These are phyloP conservation scores for Nitzschia sp. DNA, from an alignment of 108 stramenopile species.

Conservation along the genomic window DNA sequence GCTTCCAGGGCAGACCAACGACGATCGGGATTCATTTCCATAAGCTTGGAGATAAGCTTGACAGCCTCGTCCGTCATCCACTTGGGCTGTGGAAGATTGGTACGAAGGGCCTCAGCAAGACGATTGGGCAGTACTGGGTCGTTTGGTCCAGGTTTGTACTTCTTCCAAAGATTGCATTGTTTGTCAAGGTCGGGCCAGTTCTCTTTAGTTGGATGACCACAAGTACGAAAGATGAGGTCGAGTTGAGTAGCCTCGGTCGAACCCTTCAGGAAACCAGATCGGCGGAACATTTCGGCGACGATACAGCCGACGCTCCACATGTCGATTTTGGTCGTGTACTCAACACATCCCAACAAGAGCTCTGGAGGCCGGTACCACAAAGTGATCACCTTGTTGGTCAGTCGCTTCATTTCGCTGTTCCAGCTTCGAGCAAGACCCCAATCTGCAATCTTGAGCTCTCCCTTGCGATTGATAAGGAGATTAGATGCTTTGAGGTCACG, in stretches of 20 bases:
- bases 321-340: conserved; percentile 91
- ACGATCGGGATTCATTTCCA: conserved; percentile 71
- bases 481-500: conserved; percentile 95
- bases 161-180: conserved; percentile 78
- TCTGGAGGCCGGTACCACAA: conserved; percentile 98
- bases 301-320: conserved; percentile 99
- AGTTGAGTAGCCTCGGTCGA: conserved; percentile 76
- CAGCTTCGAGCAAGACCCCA: conserved; percentile 94
- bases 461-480: conserved; percentile 85
- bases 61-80: conserved; percentile 92
- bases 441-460: conserved; percentile 95
- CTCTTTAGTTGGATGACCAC: conserved; percentile 73
- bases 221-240: conserved; percentile 77
- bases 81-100: conserved; percentile 64
- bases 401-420: conserved; percentile 83
- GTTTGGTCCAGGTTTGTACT: conserved; percentile 60
- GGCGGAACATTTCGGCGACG: conserved; percentile 93
- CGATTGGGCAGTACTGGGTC: conserved; percentile 57
- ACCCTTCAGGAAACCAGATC: conserved; percentile 78
- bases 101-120: conserved; percentile 62
- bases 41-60: conserved; percentile 72
- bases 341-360: conserved; percentile 81
- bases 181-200: conserved; percentile 78
- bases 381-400: conserved; percentile 95
- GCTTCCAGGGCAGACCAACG: conserved; percentile 84